phyloP scores from a whole-genome alignment of 176 grass and related monocot genomes.

The Triticum dicoccoides region DNA sequence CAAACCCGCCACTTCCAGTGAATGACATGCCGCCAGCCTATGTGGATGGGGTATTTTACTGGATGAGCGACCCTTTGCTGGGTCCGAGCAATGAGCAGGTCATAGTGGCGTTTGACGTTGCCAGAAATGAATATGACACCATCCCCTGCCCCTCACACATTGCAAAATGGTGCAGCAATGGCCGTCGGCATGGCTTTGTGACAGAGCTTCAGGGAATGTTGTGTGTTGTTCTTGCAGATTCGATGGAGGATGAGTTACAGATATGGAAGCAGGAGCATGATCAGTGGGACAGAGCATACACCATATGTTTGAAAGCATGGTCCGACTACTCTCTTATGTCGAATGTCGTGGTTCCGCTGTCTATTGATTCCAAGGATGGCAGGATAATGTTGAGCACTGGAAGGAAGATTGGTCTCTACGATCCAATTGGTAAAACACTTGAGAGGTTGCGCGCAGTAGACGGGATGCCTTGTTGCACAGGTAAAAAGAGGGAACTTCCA shows the following conservation, averaged over 20 bases:
- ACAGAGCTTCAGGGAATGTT: neutral
- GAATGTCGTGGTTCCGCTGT: neutral
- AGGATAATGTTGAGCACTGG: neutral
- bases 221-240: neutral
- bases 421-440: neutral
- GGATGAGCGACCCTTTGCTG: constrained; percentile 7
- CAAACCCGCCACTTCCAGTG: neutral
- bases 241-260: neutral
- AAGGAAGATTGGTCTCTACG: neutral
- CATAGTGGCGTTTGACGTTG: neutral
- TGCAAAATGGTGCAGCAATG: neutral
- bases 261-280: neutral
- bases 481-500: neutral
- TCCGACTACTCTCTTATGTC: neutral
- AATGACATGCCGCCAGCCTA: neutral
- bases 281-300: neutral
- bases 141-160: neutral
- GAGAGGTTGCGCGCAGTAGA: neutral
- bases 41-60: neutral
- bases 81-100: neutral
- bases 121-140: neutral
- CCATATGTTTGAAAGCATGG: neutral
- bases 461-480: neutral
- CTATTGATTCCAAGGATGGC: neutral
- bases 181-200: neutral